Evolutionary conservation across 2,329 filamentous ascomycete species (phyloP), one percentile per base, ranked within the genome.

Genomic region (Neoascochyta sp.): DNA sequence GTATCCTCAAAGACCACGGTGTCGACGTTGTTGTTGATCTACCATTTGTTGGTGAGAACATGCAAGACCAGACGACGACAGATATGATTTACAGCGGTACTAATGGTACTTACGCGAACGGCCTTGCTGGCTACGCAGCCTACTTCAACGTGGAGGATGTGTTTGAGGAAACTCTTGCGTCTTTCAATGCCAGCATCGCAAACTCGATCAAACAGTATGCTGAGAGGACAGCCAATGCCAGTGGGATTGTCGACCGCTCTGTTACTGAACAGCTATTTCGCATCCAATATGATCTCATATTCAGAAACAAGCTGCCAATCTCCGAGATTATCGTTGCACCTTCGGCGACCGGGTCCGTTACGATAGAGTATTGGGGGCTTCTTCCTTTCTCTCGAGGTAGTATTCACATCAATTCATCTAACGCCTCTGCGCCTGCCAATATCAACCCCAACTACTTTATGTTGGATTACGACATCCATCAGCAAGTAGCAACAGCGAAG

Each of bases 371-470:
- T 0, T 57, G 2, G 45, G 27, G 4, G 36, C 22, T 2, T 56
- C 41, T 34, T 49, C 38, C 65, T 0, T 57, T 68, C 22, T 69
- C 66, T 1, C 59, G 67, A 11, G 69, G 67, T 2, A 60, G 36
- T 10, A 45, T 66, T 0, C 68, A 71, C 34, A 63, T 71, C 22
- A 40, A 40, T 0, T 68, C 64, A 0, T 23, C 62, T 0, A 51
- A 68, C 24, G 52, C 62, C 0, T 44, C 43, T 0, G 50, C 39
- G 2, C 42, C 59, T 9, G 67, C 69, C 0, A 23, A 38, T 2
- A 68, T 73, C 30, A 65, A 73, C 41, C 62, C 64, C 0, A 57
- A 55, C 7, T 70, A 68, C 25, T 53, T 70, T 26, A 55, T n/a
- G n/a, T n/a, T n/a, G n/a, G n/a, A n/a, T n/a, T n/a, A n/a, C n/a